phyloP scores from a whole-genome alignment of 768 basidiomycete genomes.

The Termitomyces titanicus region DNA sequence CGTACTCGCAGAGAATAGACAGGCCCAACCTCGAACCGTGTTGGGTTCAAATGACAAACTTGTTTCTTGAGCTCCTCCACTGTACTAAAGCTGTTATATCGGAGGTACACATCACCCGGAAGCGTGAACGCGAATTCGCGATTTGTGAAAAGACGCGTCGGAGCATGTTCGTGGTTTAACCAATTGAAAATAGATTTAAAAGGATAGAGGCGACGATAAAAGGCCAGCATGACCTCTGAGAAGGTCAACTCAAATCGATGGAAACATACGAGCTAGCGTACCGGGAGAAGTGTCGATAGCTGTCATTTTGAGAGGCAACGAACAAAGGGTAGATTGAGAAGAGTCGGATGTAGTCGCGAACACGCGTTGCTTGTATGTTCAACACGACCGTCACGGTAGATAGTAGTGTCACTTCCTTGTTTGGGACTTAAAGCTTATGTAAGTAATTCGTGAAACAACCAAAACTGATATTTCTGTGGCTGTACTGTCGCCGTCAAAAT shows the following conservation, averaged over 20 bases:
- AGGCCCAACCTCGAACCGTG: slow-evolving; percentile 96
- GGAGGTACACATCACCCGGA: slow-evolving; percentile 85
- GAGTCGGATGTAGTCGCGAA: slow-evolving; percentile 4
- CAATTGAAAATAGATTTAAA: slow-evolving; percentile 92
- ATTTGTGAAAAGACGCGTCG: slow-evolving; percentile 82
- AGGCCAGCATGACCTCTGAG: slow-evolving; percentile 52
- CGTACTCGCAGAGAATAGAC: slow-evolving; percentile 84
- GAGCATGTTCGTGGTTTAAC: slow-evolving; percentile 87
- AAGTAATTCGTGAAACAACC: too few relatives aligned
- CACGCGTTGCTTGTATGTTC: slow-evolving; percentile 4
- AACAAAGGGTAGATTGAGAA: not conserved
- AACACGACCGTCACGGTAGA: not conserved
- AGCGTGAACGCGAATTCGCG: slow-evolving; percentile 97
- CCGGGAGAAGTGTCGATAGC: slow-evolving; percentile 13
- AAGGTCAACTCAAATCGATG: not conserved
- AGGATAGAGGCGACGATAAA: slow-evolving; percentile 90
- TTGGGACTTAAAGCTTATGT: too few relatives aligned
- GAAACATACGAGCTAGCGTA: not conserved
- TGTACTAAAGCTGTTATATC: slow-evolving; percentile 88
- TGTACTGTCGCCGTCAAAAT: too few relatives aligned
- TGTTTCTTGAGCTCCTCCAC: slow-evolving; percentile 91
- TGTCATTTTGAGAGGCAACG: slow-evolving; percentile 4
- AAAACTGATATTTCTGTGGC: too few relatives aligned
- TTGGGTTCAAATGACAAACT: slow-evolving; percentile 78
- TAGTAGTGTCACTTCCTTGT: not conserved